Evolutionary conservation across 805 yeast genomes (phyloP), one percentile per base, ranked within the genome.

Genomic region (Candida corydali): DNA sequence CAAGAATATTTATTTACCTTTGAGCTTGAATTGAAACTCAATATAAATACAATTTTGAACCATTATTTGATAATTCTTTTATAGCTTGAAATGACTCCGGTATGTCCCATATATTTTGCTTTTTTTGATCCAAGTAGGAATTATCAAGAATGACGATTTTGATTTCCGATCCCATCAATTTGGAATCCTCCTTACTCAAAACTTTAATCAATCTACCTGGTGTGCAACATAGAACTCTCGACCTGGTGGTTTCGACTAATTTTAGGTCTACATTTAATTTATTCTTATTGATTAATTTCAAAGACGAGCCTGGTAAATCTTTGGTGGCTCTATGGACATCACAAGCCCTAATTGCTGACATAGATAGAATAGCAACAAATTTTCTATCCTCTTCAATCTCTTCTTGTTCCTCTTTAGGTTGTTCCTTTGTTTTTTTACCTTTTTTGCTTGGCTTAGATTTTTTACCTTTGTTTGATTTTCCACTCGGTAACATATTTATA

Each of bases 271-370:
- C 81, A 22, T 74, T 70, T 31, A 84, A 52, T 45, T 81, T 80
- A 54, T 84, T 86, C 60, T 86, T 86, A 43, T 81, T 75, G 50
- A 86, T 86, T 32, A 86, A 54, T 55, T 86, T 86, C 32, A 85
- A 48, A 3, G 87, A 75, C 0, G 80, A 75, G 8, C 76, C 71
- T 26, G 65, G 49, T n/a, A 66, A 41, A 38, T 49, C 70, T 54
- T 59, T 69, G 37, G 75, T 57, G 1, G 84, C 78, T 45, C 95
- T 73, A 52, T 75, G 82, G 2, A 87, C 71, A 50, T 89, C 96
- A 51, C 96, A 91, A 2, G 87, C 93, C 46, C 97, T 72, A 17
- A 87, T 65, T 8, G 95, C 93, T 0, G 95, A 86, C 68, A 83
- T 73, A 0, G 89, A 73, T 11, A 82, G 50, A 1, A 81, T 59